phyloP scores from a whole-genome alignment of 352 stramenopile genomes.

The Peronospora farinosa region DNA sequence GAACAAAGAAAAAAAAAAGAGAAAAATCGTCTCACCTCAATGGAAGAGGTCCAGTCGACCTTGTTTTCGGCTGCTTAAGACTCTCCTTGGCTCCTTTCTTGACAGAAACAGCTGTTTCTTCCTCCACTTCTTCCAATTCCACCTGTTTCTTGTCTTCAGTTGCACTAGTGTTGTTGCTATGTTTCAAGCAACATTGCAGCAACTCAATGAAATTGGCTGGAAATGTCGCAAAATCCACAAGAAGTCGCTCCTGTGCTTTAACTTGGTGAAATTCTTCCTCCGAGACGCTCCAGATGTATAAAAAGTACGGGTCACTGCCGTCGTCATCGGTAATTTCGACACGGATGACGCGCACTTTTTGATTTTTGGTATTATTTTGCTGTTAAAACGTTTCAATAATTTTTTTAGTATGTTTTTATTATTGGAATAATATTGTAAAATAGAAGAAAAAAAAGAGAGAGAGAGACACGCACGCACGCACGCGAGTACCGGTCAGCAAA shows the following conservation, averaged over 20 bases:
- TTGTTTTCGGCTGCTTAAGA: conserved; percentile 26
- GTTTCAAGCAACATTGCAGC: conserved; percentile 82
- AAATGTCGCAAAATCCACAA: conserved; percentile 92
- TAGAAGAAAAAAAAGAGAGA: no score
- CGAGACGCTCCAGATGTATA: conserved; percentile 90
- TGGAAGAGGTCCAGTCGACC: conserved; percentile 62
- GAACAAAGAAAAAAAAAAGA: background rate
- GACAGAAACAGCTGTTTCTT: conserved; percentile 1
- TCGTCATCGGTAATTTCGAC: conserved; percentile 92
- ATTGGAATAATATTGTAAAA: no score
- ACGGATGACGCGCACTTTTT: conserved; percentile 86
- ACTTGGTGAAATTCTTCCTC: conserved; percentile 93
- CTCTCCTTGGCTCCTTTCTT: conserved; percentile 5
- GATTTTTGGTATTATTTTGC: conserved; percentile 70
- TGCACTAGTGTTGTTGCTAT: conserved; percentile 44
- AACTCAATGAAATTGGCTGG: conserved; percentile 90
- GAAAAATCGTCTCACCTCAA: conserved; percentile 33
- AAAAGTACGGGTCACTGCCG: conserved; percentile 86
- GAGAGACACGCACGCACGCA: no score
- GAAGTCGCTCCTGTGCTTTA: conserved; percentile 89
- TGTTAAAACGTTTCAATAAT: conserved; percentile 10
- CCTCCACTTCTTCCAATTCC: conserved; percentile 1
- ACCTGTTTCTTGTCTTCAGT: conserved; percentile 16
- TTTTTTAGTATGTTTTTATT: background rate
- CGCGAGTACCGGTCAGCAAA: conserved; percentile 64